These are phyloP conservation scores for Paraleonurus japonicus DNA, from an alignment of 257 asterid genomes.

Conservation along the genomic window DNA sequence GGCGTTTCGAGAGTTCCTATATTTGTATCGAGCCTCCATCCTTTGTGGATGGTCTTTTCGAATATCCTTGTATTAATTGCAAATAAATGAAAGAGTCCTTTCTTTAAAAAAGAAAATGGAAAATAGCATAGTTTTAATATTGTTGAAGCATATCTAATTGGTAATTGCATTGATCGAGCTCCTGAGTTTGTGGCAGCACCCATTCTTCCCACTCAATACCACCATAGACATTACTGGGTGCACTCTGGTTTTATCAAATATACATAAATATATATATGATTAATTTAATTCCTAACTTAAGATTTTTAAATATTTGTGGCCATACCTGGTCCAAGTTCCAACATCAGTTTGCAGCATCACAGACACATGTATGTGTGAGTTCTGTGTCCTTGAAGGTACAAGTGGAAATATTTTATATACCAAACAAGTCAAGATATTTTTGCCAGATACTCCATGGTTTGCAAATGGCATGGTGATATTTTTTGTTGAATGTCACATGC, in stretches of 20 bases:
- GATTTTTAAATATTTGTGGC: conserved; percentile 11
- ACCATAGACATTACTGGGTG: neutral
- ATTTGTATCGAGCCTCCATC: too few relatives aligned
- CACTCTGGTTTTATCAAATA: neutral
- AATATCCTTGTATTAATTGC: too few relatives aligned
- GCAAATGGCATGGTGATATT: neutral
- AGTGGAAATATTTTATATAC: conserved; percentile 22
- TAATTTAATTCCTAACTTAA: neutral
- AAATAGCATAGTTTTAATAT: too few relatives aligned
- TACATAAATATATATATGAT: neutral
- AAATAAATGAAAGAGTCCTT: too few relatives aligned
- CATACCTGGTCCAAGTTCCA: conserved; percentile 20
- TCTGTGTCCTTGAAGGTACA: conserved; percentile 27
- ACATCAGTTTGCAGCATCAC: neutral
- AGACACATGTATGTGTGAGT: neutral
- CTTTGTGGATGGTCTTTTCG: too few relatives aligned
- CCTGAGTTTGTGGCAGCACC: neutral
- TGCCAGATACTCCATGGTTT: neutral
- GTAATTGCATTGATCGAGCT: neutral
- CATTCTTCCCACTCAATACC: neutral
- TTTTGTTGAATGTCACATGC: neutral
- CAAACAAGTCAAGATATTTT: neutral
- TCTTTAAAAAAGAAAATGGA: too few relatives aligned
- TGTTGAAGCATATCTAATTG: neutral
- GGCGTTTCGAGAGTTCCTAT: too few relatives aligned